These are phyloP conservation scores for Candida berthetii DNA, from an alignment of 805 yeast genomes.

Conservation along the genomic window DNA sequence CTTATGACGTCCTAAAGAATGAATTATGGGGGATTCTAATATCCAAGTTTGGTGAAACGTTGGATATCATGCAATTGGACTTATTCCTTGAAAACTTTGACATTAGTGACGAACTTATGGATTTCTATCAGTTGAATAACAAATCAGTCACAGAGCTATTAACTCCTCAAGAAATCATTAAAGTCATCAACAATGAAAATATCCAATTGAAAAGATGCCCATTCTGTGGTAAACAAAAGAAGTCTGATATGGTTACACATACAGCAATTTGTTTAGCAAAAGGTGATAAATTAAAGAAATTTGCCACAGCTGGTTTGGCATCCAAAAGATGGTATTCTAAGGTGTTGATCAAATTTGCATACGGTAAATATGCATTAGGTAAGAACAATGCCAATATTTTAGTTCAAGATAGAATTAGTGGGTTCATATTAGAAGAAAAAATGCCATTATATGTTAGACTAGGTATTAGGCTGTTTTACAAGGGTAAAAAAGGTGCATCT, in stretches of 20 bases:
- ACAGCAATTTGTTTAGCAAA: slow-evolving; percentile 80
- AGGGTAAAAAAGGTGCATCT: slow-evolving; percentile 50
- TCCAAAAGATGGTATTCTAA: slow-evolving; percentile 86
- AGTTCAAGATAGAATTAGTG: slow-evolving; percentile 88
- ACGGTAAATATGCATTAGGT: slow-evolving; percentile 83
- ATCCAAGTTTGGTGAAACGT: slow-evolving; percentile 40
- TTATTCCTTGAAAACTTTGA: slow-evolving; percentile 44
- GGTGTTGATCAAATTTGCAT: slow-evolving; percentile 74
- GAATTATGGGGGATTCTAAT: slow-evolving; percentile 67
- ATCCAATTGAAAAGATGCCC: slow-evolving; percentile 58
- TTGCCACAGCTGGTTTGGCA: slow-evolving; percentile 77
- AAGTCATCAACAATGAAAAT: slow-evolving; percentile 39
- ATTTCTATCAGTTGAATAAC: slow-evolving; percentile 10
- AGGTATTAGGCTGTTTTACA: slow-evolving; percentile 80
- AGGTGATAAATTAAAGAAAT: slow-evolving; percentile 67
- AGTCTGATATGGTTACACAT: slow-evolving; percentile 75
- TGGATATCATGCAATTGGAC: slow-evolving; percentile 48
- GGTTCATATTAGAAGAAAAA: slow-evolving; percentile 86
- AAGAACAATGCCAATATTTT: slow-evolving; percentile 89
- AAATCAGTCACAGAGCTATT: slow-evolving; percentile 30
- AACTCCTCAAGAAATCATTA: slow-evolving; percentile 47
- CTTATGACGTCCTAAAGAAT: slow-evolving; percentile 57
- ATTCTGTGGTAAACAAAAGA: slow-evolving; percentile 61
- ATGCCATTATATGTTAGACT: slow-evolving; percentile 84
- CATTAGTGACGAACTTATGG: slow-evolving; percentile 14